Evolutionary conservation across 1,284 basidiomycete genomes (phyloP).

Genomic region (Fomitopsis betulina): DNA sequence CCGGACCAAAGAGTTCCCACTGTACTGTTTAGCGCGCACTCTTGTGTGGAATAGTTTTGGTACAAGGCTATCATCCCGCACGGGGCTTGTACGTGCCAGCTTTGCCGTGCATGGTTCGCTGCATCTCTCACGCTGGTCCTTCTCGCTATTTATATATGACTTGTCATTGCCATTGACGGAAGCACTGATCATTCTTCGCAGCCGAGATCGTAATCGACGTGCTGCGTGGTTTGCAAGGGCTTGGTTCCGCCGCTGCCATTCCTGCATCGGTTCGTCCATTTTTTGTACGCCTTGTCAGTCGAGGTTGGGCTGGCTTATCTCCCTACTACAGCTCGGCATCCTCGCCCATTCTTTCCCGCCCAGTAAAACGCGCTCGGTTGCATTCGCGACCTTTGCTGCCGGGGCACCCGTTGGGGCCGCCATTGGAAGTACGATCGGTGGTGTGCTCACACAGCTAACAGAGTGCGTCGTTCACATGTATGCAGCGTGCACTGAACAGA

Average conservation of each 20-base stretch:
- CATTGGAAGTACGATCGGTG: slow-evolving; percentile 66
- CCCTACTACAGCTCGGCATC: slow-evolving; percentile 59
- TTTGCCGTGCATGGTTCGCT: not conserved
- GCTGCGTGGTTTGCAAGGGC: slow-evolving; percentile 67
- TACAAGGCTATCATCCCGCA: too few relatives aligned
- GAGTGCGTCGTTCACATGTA: slow-evolving; percentile 26
- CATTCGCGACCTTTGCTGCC: slow-evolving; percentile 74
- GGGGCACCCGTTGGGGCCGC: slow-evolving; percentile 79
- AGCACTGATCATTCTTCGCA: slow-evolving; percentile 16
- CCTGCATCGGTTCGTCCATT: slow-evolving; percentile 55
- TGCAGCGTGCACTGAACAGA: not conserved
- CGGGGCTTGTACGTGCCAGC: too few relatives aligned
- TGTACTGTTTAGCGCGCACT: too few relatives aligned
- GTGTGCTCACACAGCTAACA: slow-evolving; percentile 65
- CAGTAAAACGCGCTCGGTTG: slow-evolving; percentile 59
- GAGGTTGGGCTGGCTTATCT: not conserved
- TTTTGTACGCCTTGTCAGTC: not conserved
- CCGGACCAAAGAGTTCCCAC: too few relatives aligned
- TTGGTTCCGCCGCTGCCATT: slow-evolving; percentile 64
- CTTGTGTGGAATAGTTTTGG: not conserved
- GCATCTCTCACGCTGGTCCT: not conserved
- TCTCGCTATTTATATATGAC: not conserved
- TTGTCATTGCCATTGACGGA: not conserved
- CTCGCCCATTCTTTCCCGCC: slow-evolving; percentile 73
- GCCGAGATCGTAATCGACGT: slow-evolving; percentile 55